These are phyloP conservation scores for Penicillium expansum DNA, from an alignment of 2,329 filamentous ascomycete species.

Conservation along the genomic window DNA sequence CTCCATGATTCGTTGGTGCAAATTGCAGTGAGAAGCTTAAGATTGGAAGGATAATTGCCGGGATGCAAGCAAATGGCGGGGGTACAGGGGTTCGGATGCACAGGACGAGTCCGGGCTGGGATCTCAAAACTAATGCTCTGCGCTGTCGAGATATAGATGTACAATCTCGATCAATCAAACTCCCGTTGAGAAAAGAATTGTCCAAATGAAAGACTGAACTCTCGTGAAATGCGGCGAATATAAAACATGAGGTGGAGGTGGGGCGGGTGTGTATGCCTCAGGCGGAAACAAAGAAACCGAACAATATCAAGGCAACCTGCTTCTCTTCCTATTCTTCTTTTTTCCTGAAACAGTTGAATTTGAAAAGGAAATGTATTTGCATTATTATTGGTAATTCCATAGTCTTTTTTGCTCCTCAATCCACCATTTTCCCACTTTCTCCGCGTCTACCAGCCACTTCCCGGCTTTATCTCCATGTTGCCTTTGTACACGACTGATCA, in stretches of 20 bases:
- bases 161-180: background rate
- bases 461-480: constrained; percentile 33
- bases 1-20: constrained; percentile 22
- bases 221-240: constrained; percentile 3
- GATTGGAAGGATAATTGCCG: background rate
- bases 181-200: background rate
- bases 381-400: constrained; percentile 20
- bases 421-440: constrained; percentile 40
- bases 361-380: background rate
- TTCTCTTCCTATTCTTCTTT: constrained; percentile 13
- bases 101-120: background rate
- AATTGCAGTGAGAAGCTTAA: background rate
- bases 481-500: constrained; percentile 25
- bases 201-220: background rate
- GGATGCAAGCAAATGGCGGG: constrained; percentile 4
- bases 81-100: constrained; percentile 1
- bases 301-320: constrained; percentile 3
- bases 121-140: background rate
- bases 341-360: background rate
- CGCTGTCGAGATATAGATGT: background rate
- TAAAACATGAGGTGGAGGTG: constrained; percentile 19
- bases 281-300: constrained; percentile 27
- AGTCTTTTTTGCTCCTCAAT: constrained; percentile 32
- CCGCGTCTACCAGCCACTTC: constrained; percentile 36
- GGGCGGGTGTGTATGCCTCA: constrained; percentile 26